phyloP scores from a whole-genome alignment of 768 basidiomycete genomes.

The Hemileccinum impolitum region DNA sequence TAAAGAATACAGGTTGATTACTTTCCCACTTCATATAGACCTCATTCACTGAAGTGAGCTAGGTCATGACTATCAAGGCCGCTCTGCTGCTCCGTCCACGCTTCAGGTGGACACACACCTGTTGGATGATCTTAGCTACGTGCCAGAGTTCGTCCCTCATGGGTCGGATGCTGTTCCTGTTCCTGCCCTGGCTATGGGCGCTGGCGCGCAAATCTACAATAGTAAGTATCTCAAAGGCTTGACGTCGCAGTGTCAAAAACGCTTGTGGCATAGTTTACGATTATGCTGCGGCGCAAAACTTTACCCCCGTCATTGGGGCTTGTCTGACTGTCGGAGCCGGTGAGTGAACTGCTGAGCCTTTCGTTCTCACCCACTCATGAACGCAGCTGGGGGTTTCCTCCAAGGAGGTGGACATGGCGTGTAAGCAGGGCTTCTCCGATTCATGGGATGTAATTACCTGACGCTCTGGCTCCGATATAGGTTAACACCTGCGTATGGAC shows the following conservation, averaged over 20 bases:
- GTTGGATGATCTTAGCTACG: constrained; percentile 11
- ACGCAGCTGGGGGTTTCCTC: constrained; percentile 44
- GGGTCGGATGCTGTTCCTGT: constrained; percentile 15
- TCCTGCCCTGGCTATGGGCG: constrained; percentile 18
- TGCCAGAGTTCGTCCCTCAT: constrained; percentile 16
- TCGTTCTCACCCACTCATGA: not conserved
- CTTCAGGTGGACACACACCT: constrained; percentile 24
- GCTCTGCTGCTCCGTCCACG: constrained; percentile 23
- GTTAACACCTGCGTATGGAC: constrained; percentile 40
- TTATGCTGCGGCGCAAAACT: constrained; percentile 10
- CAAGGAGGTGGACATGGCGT: constrained; percentile 48
- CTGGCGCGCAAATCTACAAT: constrained; percentile 12
- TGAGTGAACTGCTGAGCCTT: not conserved
- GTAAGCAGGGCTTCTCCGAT: not conserved
- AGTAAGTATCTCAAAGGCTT: constrained; percentile 3
- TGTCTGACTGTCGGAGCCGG: constrained; percentile 23
- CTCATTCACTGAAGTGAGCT: not conserved
- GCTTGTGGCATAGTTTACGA: constrained; percentile 13
- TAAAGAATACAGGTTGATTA: constrained; percentile 22
- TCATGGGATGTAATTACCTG: not conserved
- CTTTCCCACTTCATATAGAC: not conserved
- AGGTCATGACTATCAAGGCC: constrained; percentile 23
- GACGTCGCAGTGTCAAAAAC: not conserved
- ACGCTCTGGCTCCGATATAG: not conserved
- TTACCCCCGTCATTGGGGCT: constrained; percentile 16